A percentile compares a stretch with the other conserved stretches of the same genome.
Evolutionary conservation across 1,284 basidiomycete species (phyloP).

Genomic region (Puccinia brachypodii): DNA sequence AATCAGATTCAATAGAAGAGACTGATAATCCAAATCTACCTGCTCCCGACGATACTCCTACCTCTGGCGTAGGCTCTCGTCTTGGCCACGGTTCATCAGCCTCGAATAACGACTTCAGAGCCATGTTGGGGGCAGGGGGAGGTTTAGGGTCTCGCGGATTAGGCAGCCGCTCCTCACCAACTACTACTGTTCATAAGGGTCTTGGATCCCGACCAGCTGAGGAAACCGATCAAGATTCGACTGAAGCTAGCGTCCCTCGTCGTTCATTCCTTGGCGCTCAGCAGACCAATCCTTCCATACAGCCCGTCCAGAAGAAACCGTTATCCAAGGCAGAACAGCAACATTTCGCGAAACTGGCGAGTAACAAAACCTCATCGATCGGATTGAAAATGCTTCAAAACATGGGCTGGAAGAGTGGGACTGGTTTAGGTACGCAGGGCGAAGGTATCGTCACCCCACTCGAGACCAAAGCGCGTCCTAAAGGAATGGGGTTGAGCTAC

Average conservation of each 20-base stretch:
- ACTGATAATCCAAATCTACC: background rate
- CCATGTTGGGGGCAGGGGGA: constrained; percentile 16
- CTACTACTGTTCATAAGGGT: constrained; percentile 27
- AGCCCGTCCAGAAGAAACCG: constrained; percentile 59
- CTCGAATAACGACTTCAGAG: constrained; percentile 43
- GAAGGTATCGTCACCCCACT: constrained; percentile 86
- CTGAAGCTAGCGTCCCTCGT: constrained; percentile 53
- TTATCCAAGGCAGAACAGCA: constrained; percentile 68
- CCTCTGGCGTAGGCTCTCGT: constrained; percentile 16
- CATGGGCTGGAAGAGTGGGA: constrained; percentile 87
- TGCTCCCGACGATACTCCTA: background rate
- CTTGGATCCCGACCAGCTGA: constrained; percentile 21
- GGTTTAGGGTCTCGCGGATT: constrained; percentile 18
- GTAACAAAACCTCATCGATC: constrained; percentile 62
- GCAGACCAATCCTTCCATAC: constrained; percentile 59
- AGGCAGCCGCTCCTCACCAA: background rate
- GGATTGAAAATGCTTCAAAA: constrained; percentile 86
- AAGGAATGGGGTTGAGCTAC: constrained; percentile 77
- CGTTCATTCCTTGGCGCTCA: constrained; percentile 61
- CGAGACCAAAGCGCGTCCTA: constrained; percentile 76
- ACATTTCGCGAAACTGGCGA: constrained; percentile 74
- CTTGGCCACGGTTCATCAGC: constrained; percentile 13
- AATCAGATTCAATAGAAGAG: background rate
- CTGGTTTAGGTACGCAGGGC: constrained; percentile 74
- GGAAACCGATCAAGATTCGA: constrained; percentile 11